Conservation (phyloP, 257 asterid genomes). For the Apocynum venetum region DNA sequence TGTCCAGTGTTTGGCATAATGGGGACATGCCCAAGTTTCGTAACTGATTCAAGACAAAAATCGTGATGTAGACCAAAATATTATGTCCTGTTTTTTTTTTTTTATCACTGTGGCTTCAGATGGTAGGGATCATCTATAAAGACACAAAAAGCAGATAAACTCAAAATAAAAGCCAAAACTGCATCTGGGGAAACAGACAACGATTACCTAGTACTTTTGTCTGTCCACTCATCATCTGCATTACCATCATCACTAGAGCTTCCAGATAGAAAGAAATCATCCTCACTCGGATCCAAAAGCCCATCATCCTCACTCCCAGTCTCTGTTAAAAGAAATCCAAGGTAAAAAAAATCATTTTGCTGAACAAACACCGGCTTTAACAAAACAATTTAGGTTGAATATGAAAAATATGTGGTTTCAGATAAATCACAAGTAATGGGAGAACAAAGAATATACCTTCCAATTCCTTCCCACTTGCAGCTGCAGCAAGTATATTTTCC, state of each 20-base stretch:
- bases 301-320: slow-evolving; percentile 99
- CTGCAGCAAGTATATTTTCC: slow-evolving; percentile 78
- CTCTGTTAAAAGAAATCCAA: slow-evolving; percentile 47
- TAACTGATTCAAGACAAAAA: neutral
- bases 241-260: slow-evolving; percentile 94
- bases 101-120: neutral
- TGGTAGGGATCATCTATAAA: neutral
- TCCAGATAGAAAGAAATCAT: slow-evolving; percentile 81
- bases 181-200: neutral
- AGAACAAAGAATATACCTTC: slow-evolving; percentile 54
- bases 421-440: neutral
- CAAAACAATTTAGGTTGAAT: neutral
- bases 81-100: neutral
- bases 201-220: slow-evolving; percentile 71
- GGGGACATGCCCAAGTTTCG: neutral
- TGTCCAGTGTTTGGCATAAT: neutral
- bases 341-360: slow-evolving; percentile 7
- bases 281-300: slow-evolving; percentile 72
- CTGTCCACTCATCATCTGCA: slow-evolving; percentile 92
- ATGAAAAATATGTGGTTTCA: neutral
- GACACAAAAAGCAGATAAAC: neutral
- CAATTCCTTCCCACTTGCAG: slow-evolving; percentile 95
- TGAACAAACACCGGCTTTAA: neutral
- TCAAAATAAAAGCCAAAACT: neutral
- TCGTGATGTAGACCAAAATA: neutral